Evolutionary conservation across 805 yeast genomes (phyloP), one percentile per base, ranked within the genome.

Genomic region (Starmerella tilneyi): DNA sequence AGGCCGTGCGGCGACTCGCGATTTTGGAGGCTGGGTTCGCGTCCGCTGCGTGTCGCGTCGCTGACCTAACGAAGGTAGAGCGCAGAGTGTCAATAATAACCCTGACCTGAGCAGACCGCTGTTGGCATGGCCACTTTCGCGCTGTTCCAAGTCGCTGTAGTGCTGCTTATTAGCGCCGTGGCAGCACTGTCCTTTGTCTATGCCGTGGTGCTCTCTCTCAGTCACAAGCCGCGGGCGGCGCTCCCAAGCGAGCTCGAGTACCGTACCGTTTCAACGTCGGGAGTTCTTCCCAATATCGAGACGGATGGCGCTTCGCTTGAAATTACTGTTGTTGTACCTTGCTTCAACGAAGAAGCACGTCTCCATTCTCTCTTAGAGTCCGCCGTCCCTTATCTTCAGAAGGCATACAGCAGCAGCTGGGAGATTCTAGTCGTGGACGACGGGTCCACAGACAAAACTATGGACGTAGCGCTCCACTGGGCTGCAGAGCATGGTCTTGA

Each of bases 361-460:
- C 71, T 92, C 49, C 72, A 74, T 26, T 60, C 64, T 31, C 57
- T 65, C 56, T 55, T 66, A 43, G 58, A 55, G 20, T 62, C 61
- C 24, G 58, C 63, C 4, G 68, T 83, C 26, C 72, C 61, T 3
- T 75, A 72, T 52, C 65, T 89, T 49, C 59, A 69, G 30, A 24
- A 46, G 5, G 54, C 64, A 6, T 64, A 67, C 49, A 52, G 54
- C 24, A 29, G 37, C 36, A 55, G 67, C 48, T 85, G 75, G 71
- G 98, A 92, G 64, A 75, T 92, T 39, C 47, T 92, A 22, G 70
- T 92, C 17, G 88, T 92, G 13, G 97, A 92, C 64, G 98, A 92
- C 64, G 96, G 95, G 5, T 83, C 94, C 4, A 68, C 59, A 32
- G 98, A 92, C 63, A 78, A 79, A 3, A 89, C 97, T 0, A 74